Evolutionary conservation across 2,329 filamentous ascomycete species (phyloP).

Genomic region (Polychaeton citri): DNA sequence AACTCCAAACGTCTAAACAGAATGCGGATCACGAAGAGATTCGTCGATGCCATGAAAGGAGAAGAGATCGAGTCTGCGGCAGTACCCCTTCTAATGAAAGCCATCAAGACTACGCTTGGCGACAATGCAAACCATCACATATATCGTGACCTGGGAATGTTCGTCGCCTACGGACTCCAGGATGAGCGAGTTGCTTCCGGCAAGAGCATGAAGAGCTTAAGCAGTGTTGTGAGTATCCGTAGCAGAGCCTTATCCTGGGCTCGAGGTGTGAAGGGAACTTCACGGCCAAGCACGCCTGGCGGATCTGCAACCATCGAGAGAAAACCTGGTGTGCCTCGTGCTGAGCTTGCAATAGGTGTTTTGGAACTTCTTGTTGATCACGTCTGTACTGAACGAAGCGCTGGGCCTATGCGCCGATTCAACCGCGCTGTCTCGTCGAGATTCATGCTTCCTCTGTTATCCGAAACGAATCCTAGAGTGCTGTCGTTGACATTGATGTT

Average conservation of each 20-base stretch:
- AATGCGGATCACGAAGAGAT: constrained; percentile 84
- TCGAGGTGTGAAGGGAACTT: constrained; percentile 7
- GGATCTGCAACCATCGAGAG: constrained; percentile 4
- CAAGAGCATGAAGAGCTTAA: constrained; percentile 11
- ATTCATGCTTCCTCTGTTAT: constrained; percentile 62
- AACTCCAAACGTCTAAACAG: constrained; percentile 75
- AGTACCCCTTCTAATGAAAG: constrained; percentile 61
- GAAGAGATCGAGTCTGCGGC: constrained; percentile 62
- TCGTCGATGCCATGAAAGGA: constrained; percentile 80
- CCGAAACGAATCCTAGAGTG: constrained; percentile 72
- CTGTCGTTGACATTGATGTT: constrained; percentile 73
- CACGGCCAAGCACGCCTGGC: constrained; percentile 15
- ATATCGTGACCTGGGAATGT: constrained; percentile 74
- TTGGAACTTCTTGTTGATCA: constrained; percentile 15
- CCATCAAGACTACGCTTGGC: constrained; percentile 67
- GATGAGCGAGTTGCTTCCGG: constrained; percentile 32
- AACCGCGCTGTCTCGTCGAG: constrained; percentile 91
- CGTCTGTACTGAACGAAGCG: constrained; percentile 12
- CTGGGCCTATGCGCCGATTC: constrained; percentile 47
- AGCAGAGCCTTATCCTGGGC: constrained; percentile 17
- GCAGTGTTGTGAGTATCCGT: constrained; percentile 14
- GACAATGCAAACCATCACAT: constrained; percentile 74
- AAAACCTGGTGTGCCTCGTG: constrained; percentile 9
- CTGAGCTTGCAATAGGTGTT: constrained; percentile 16
- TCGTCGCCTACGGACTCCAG: constrained; percentile 86